Evolutionary conservation across 164 flowering plant genomes (phyloP).

Genomic region (Macadamia tetraphylla): DNA sequence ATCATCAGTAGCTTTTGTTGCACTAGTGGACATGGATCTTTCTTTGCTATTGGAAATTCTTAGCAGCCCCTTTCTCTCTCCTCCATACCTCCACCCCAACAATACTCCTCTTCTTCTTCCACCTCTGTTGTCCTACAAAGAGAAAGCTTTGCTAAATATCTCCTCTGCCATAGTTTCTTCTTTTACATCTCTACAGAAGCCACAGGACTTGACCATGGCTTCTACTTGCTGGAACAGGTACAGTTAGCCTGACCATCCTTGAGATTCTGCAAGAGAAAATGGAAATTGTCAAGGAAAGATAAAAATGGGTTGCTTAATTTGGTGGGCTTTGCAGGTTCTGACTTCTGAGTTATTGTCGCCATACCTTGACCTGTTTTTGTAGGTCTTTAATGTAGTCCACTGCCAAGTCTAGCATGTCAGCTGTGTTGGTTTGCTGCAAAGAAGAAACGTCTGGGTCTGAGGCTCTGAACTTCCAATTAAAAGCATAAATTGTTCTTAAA

Average conservation of each 20-base stretch:
- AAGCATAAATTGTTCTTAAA: background rate
- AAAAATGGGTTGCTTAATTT: background rate
- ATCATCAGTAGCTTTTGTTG: background rate
- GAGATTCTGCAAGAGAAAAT: slow-evolving; percentile 37
- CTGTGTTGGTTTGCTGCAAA: slow-evolving; percentile 91
- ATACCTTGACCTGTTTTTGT: slow-evolving; percentile 77
- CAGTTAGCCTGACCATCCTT: background rate
- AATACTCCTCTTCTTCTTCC: background rate
- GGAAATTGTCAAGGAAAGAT: background rate
- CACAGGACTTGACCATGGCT: background rate
- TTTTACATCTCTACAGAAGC: background rate
- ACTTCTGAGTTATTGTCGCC: background rate
- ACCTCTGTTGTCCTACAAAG: background rate
- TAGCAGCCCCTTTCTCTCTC: background rate
- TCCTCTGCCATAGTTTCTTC: background rate
- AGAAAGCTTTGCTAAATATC: background rate
- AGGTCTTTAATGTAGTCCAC: slow-evolving; percentile 91
- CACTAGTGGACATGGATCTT: background rate
- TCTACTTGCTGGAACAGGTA: background rate
- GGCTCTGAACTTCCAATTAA: background rate
- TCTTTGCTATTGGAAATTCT: background rate
- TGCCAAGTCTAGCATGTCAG: slow-evolving; percentile 96
- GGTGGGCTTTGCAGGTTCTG: background rate
- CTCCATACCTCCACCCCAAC: background rate
- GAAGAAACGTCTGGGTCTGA: background rate